Evolutionary conservation across 164 flowering plant species (phyloP), one percentile per base, ranked within the genome.

Genomic region (Paratinospora sagittata): DNA sequence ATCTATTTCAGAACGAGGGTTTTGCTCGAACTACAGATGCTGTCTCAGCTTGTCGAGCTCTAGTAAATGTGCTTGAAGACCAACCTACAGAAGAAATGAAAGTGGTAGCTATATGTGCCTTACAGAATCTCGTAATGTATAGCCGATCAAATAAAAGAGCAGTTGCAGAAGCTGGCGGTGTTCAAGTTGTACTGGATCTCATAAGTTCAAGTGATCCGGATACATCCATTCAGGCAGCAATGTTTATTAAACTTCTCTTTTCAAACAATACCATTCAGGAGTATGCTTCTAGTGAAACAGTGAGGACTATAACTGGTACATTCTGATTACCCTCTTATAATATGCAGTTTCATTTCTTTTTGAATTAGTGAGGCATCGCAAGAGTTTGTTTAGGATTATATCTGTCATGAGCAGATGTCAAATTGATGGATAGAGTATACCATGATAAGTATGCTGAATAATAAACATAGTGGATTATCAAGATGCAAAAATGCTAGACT

Each of bases 81-180:
- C 97, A 96, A 72, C 98, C 99, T 11, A 87, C 99, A 11, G 99
- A 96, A 86, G 99, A 96, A 78, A 93, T 93, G 97, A 96, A 96
- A 84, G 97, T 93, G 65, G 98, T 96, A 19, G 98, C 98, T 21
- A 88, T 96, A 45, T 96, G 99, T 81, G 97, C 99, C 17, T 82
- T 96, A 81, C 99, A 96, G 76, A 96, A 96, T 78, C 97, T 96
- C 72, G 99, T 96, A 7, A 96, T 89, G 97, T 85, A 83, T 80
- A 93, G 97, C 77, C 79, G 97, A 37, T 89, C 98, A 64, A 96
- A 96, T 77, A 96, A 91, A 82, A 87, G 99, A 81, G 99, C 99
- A 26, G 99, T 96, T 71, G 99, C 99, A 21, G 99, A 96, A 80
- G 96, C 99, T 70, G 97, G 99, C 68, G 99, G 99, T 55, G 94